phyloP scores from a whole-genome alignment of 768 basidiomycete species.

The Tylopilus vinaceipallidus region DNA sequence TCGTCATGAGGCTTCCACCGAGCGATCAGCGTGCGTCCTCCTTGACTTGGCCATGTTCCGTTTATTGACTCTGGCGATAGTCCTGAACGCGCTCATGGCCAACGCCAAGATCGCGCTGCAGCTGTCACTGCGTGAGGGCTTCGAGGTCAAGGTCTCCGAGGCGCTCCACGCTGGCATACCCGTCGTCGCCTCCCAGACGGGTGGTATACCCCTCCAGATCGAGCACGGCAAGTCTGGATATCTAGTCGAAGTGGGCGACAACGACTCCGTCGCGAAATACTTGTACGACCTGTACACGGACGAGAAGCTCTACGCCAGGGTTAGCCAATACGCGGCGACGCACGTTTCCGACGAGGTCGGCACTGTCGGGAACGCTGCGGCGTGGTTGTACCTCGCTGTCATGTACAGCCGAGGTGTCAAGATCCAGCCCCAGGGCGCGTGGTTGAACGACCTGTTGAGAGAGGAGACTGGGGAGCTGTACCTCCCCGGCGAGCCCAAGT shows the following conservation, averaged over 20 bases:
- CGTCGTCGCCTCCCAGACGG: conserved; percentile 79
- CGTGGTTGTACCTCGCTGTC: conserved; percentile 70
- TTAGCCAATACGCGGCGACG: conserved; percentile 66
- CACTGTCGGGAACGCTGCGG: conserved; percentile 76
- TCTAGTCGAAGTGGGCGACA: conserved; percentile 77
- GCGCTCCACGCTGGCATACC: conserved; percentile 90
- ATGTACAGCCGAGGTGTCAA: conserved; percentile 77
- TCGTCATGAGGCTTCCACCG: conserved; percentile 78
- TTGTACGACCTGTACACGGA: conserved; percentile 79
- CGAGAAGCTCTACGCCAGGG: conserved; percentile 56
- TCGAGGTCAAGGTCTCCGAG: conserved; percentile 96
- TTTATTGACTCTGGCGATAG: conserved; percentile 33
- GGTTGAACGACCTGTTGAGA: conserved; percentile 81
- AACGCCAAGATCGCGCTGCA: conserved; percentile 90
- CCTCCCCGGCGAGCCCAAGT: conserved; percentile 60
- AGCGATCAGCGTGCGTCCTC: conserved; percentile 71
- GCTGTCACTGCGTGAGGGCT: conserved; percentile 91
- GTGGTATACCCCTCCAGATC: conserved; percentile 93
- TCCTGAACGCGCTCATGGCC: conserved; percentile 85
- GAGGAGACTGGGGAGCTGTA: conserved; percentile 75
- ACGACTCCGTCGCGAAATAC: conserved; percentile 69
- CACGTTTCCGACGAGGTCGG: conserved; percentile 84
- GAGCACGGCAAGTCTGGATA: conserved; percentile 86
- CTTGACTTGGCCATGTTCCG: background rate
- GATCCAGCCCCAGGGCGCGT: conserved; percentile 76